A percentile compares a stretch with the other conserved stretches of the same genome.
Evolutionary conservation across 192 early-diverging fungal species (phyloP).

Genomic region (Coemansia sp.): DNA sequence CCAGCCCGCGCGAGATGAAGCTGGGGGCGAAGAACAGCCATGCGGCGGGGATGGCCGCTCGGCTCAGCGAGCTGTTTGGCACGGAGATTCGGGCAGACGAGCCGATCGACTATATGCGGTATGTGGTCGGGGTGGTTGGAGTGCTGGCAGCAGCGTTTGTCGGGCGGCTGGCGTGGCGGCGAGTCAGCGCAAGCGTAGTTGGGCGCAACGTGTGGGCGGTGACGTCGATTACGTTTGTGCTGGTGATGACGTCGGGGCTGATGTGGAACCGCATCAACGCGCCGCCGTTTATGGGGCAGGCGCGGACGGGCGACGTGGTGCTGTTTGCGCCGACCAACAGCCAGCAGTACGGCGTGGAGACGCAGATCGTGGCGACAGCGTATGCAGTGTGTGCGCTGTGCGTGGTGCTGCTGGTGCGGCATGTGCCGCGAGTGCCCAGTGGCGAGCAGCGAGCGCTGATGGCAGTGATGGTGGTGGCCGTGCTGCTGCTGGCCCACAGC

Average conservation of each 20-base stretch:
- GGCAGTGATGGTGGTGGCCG: conserved; percentile 34
- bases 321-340: conserved; percentile 43
- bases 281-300: conserved; percentile 46
- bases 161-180: conserved; percentile 21
- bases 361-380: conserved; percentile 51
- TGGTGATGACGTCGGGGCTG: conserved; percentile 54
- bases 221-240: conserved; percentile 38
- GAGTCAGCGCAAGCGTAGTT: conserved; percentile 29
- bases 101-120: conserved; percentile 32
- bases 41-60: conserved; percentile 29
- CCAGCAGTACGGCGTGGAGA: conserved; percentile 53
- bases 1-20: conserved; percentile 41
- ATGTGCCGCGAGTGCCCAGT: conserved; percentile 38
- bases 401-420: conserved; percentile 47
- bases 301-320: conserved; percentile 30
- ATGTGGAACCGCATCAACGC: conserved; percentile 56
- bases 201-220: conserved; percentile 39
- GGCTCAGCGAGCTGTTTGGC: conserved; percentile 43
- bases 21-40: conserved; percentile 20
- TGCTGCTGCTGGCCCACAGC: conserved; percentile 44
- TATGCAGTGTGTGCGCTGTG: conserved; percentile 50
- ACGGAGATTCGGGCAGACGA: conserved; percentile 30
- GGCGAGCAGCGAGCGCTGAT: conserved; percentile 44
- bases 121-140: conserved; percentile 10
- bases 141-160: conserved; percentile 15